Percentiles rank a stretch among this genome's conserved stretches.
phyloP scores from a whole-genome alignment of 257 asterid genomes.

The Solanum okadae region DNA sequence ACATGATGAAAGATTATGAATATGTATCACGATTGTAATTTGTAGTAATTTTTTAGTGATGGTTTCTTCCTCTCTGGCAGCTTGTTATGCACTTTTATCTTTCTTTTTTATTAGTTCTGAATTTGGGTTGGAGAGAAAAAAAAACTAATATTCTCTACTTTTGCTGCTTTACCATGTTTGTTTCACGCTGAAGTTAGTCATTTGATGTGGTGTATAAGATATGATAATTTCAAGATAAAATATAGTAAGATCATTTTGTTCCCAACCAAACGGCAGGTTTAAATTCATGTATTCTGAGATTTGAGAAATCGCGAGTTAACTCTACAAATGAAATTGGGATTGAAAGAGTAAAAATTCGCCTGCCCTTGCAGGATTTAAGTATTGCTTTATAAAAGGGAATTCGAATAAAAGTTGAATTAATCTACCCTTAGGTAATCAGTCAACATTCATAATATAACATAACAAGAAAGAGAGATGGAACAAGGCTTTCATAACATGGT shows the following conservation, averaged over 20 bases:
- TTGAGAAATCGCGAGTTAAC: too few species aligned
- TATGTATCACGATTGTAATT: neutral
- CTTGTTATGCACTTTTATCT: neutral
- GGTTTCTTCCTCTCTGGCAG: neutral
- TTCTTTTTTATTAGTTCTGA: neutral
- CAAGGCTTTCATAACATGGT: neutral
- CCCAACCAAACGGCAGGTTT: neutral
- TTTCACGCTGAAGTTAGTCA: neutral
- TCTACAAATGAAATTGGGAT: neutral
- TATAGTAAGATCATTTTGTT: neutral
- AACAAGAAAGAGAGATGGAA: neutral
- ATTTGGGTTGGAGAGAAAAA: neutral
- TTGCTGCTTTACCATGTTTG: neutral
- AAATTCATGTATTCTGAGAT: too few species aligned
- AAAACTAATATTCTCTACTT: neutral
- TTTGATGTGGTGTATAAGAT: too few species aligned
- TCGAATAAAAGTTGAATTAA: neutral
- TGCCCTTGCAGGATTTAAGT: neutral
- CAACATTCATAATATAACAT: neutral
- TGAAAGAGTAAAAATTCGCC: neutral
- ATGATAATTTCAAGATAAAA: too few species aligned
- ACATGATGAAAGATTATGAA: neutral
- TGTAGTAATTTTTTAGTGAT: neutral
- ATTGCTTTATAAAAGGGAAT: neutral
- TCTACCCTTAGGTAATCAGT: neutral